Evolutionary conservation across 306 rosid genomes (phyloP).

Genomic region (Cyamopsis tetragonoloba): DNA sequence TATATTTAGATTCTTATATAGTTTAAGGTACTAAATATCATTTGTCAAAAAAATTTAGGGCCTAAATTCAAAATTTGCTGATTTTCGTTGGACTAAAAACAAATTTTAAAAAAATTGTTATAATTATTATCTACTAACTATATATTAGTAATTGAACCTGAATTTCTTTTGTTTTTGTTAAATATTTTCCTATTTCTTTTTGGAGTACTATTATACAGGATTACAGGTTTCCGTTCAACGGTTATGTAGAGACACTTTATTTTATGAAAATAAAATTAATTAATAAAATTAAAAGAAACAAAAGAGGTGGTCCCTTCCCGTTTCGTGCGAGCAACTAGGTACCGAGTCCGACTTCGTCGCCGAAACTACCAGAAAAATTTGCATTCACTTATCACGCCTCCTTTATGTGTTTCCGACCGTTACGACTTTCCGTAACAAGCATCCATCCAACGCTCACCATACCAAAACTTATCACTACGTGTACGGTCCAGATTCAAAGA

Average conservation of each 20-base stretch:
- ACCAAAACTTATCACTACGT: neutral
- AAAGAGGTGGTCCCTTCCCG: constrained; percentile 19
- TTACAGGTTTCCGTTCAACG: constrained; percentile 22
- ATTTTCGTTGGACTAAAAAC: too few species aligned
- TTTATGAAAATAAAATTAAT: neutral
- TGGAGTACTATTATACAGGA: too few species aligned
- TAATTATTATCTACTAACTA: too few species aligned
- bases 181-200: too few species aligned
- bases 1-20: too few species aligned
- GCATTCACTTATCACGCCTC: neutral
- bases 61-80: too few species aligned
- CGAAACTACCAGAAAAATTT: neutral
- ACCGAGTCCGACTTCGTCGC: neutral
- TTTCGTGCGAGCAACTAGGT: neutral
- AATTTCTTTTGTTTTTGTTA: neutral
- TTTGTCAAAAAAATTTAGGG: too few species aligned
- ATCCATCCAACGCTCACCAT: constrained; percentile 9
- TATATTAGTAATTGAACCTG: neutral
- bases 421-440: constrained; percentile 18
- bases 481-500: constrained; percentile 14
- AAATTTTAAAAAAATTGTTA: too few species aligned
- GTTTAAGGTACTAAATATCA: too few species aligned
- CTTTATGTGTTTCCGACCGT: constrained; percentile 30
- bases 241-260: neutral
- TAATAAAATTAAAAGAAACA: neutral